A percentile compares a stretch with the other conserved stretches of the same genome.
phyloP scores from a whole-genome alignment of 352 stramenopile genomes.

The Globisporangium abappressorium region DNA sequence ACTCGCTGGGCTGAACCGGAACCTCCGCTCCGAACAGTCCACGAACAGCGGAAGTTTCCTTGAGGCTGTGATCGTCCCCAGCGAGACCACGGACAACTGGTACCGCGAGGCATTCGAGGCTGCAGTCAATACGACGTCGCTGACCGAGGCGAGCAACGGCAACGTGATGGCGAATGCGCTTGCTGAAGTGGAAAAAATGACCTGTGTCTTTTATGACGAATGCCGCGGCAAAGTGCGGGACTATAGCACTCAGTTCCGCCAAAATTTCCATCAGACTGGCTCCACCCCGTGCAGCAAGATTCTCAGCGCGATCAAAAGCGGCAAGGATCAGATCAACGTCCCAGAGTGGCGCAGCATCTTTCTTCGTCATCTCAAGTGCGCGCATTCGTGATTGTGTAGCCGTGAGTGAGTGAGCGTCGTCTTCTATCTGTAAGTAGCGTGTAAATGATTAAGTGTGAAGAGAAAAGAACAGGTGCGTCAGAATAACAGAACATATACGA shows the following conservation, averaged over 20 bases:
- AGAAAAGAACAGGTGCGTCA: neutral
- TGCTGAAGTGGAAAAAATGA: constrained; percentile 86
- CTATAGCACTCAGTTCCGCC: constrained; percentile 58
- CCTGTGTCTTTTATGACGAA: constrained; percentile 85
- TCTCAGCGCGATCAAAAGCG: constrained; percentile 53
- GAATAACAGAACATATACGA: neutral
- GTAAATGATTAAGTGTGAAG: neutral
- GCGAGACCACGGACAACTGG: constrained; percentile 38
- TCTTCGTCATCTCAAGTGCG: constrained; percentile 60
- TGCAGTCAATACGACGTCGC: constrained; percentile 35
- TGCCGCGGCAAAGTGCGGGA: constrained; percentile 70
- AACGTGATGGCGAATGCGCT: constrained; percentile 42
- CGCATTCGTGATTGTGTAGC: neutral
- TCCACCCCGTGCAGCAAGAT: constrained; percentile 65
- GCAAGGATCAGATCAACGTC: constrained; percentile 60
- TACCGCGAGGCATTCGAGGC: constrained; percentile 53
- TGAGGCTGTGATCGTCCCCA: constrained; percentile 66
- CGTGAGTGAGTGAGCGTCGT: neutral
- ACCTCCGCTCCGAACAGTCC: constrained; percentile 16
- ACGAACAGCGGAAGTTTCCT: constrained; percentile 30
- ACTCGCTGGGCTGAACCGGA: constrained; percentile 22
- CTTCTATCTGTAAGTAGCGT: neutral
- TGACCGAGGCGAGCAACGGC: constrained; percentile 31
- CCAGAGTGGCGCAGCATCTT: constrained; percentile 73
- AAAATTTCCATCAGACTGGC: constrained; percentile 56